phyloP scores from a whole-genome alignment of 1,284 basidiomycete species.

The Phylloporus sp. region DNA sequence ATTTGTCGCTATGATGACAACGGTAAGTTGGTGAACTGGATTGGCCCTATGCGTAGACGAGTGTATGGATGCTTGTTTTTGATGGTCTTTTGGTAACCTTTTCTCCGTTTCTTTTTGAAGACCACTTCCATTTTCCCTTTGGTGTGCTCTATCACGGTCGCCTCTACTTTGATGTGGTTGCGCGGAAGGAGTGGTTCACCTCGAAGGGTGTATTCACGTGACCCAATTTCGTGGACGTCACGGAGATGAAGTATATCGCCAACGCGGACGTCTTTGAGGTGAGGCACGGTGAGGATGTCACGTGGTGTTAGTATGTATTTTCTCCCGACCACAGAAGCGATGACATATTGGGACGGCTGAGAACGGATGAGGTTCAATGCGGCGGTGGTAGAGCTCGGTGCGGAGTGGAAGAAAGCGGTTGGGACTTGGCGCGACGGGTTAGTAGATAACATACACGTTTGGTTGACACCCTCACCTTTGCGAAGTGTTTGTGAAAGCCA shows the following conservation, averaged over 20 bases:
- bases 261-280: conserved; percentile 78
- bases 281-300: conserved; percentile 92
- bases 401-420: conserved; percentile 20
- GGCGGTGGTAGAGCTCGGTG: conserved; percentile 39
- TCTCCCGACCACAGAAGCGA: conserved; percentile 87
- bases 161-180: conserved; percentile 71
- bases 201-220: conserved; percentile 91
- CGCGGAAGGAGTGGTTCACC: conserved; percentile 67
- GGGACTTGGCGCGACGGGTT: conserved; percentile 19
- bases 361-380: conserved; percentile 75
- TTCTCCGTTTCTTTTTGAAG: conserved; percentile 97
- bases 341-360: conserved; percentile 86
- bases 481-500: conserved; percentile 30
- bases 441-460: neutral
- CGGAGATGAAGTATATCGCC: conserved; percentile 87
- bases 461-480: conserved; percentile 20
- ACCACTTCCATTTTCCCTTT: conserved; percentile 91
- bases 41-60: conserved; percentile 81
- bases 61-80: conserved; percentile 95
- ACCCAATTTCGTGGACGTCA: conserved; percentile 92
- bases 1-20: too few species aligned
- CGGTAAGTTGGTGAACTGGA: conserved; percentile 43
- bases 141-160: conserved; percentile 96
- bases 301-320: conserved; percentile 89
- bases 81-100: conserved; percentile 87